These are phyloP conservation scores for Eucalyptus regnans DNA, from an alignment of 345 rosid species.

Conservation along the genomic window DNA sequence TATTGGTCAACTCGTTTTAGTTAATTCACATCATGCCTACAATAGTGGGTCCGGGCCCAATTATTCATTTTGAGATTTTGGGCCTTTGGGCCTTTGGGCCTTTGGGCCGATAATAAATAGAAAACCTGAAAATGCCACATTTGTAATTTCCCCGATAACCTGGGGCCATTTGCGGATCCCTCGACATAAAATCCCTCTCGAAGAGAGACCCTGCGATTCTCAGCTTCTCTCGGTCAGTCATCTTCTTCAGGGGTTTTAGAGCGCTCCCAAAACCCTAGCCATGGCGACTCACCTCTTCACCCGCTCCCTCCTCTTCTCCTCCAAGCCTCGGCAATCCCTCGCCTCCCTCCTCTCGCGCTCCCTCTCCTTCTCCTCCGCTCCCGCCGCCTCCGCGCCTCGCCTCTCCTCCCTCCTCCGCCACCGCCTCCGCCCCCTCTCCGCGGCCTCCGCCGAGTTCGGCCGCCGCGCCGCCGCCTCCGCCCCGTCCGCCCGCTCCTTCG, in stretches of 20 bases:
- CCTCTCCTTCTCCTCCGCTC: background rate
- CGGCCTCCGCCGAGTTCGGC: background rate
- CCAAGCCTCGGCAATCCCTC: slow-evolving; percentile 14
- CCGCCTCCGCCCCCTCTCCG: slow-evolving; percentile 8
- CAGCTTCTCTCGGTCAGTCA: background rate
- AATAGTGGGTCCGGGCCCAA: background rate
- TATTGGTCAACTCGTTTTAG: background rate
- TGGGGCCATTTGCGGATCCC: background rate
- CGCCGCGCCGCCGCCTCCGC: slow-evolving; percentile 1
- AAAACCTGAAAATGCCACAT: background rate
- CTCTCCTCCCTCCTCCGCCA: background rate
- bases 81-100: background rate
- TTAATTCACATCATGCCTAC: background rate
- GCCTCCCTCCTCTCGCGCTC: slow-evolving; percentile 9
- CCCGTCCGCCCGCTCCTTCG: slow-evolving; percentile 12
- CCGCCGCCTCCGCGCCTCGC: background rate
- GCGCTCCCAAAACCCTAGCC: background rate
- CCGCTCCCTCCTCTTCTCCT: slow-evolving; percentile 25
- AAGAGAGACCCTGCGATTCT: background rate
- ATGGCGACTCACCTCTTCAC: slow-evolving; percentile 35
- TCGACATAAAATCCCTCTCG: background rate
- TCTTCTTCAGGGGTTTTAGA: background rate
- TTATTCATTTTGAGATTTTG: background rate
- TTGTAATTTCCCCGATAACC: background rate
- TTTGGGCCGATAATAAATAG: background rate